phyloP scores from a whole-genome alignment of 176 grass and related monocot genomes.

The Rhynchospora pubera region DNA sequence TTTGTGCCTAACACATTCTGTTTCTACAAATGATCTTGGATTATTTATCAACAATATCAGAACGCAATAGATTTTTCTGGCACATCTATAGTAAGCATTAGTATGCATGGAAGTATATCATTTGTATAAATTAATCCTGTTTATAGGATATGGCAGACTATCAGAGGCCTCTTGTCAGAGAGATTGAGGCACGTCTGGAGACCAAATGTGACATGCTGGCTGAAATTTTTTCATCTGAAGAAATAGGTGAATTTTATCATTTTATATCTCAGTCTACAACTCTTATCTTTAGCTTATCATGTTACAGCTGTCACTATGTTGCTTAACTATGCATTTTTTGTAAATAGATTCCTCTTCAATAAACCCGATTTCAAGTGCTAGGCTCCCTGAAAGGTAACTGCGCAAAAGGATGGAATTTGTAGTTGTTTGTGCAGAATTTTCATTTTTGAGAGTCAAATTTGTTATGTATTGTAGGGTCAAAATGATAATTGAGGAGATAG shows the following conservation, averaged over 20 bases:
- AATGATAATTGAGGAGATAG: conserved; percentile 88
- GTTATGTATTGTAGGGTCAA: conserved; percentile 54
- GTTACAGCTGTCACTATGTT: background rate
- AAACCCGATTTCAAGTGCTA: conserved; percentile 74
- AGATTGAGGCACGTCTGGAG: conserved; percentile 90
- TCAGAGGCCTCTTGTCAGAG: conserved; percentile 64
- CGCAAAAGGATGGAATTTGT: background rate
- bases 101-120: conserved; percentile 1
- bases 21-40: background rate
- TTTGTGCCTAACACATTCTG: background rate
- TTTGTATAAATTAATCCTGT: background rate
- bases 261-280: background rate
- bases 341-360: conserved; percentile 68
- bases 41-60: background rate
- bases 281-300: background rate
- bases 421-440: conserved; percentile 3
- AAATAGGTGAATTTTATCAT: conserved; percentile 52
- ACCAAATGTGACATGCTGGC: conserved; percentile 82
- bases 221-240: conserved; percentile 77
- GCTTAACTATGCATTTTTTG: conserved; percentile 8
- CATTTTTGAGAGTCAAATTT: background rate
- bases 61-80: background rate
- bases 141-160: conserved; percentile 79
- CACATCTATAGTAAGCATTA: background rate
- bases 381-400: conserved; percentile 81